phyloP scores from a whole-genome alignment of 2,329 filamentous ascomycete species.

The Trichoderma sp. region DNA sequence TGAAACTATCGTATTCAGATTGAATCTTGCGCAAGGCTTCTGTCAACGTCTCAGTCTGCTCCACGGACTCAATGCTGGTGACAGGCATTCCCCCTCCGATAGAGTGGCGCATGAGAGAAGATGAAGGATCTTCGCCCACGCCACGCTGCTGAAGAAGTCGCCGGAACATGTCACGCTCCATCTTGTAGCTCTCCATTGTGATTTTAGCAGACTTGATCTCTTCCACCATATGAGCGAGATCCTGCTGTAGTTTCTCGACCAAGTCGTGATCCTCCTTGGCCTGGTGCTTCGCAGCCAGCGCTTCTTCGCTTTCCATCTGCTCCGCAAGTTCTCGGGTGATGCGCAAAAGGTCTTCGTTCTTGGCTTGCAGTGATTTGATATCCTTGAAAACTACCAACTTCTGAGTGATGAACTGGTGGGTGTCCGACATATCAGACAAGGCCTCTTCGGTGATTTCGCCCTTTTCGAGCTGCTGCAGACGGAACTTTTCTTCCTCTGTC shows the following conservation, averaged over 20 bases:
- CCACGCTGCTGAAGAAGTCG: slow-evolving; percentile 80
- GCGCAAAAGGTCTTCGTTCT: slow-evolving; percentile 81
- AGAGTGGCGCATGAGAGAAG: slow-evolving; percentile 71
- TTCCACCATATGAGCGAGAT: slow-evolving; percentile 75
- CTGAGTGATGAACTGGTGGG: slow-evolving; percentile 84
- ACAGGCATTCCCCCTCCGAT: slow-evolving; percentile 62
- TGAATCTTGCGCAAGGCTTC: slow-evolving; percentile 85
- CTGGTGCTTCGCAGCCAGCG: slow-evolving; percentile 65
- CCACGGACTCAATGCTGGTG: slow-evolving; percentile 58
- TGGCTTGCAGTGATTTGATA: slow-evolving; percentile 78
- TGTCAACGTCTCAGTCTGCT: slow-evolving; percentile 64
- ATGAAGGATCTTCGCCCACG: slow-evolving; percentile 56
- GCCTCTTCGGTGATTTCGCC: slow-evolving; percentile 73
- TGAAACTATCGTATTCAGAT: slow-evolving; percentile 83
- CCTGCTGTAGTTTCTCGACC: slow-evolving; percentile 70
- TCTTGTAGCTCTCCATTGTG: slow-evolving; percentile 89
- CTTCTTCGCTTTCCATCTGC: slow-evolving; percentile 89
- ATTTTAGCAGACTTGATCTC: slow-evolving; percentile 80
- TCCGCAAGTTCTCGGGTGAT: slow-evolving; percentile 84
- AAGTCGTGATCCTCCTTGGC: slow-evolving; percentile 68
- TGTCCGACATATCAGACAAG: slow-evolving; percentile 75
- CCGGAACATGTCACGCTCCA: slow-evolving; percentile 96
- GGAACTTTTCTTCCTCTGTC: slow-evolving; percentile 68
- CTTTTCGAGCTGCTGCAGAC: slow-evolving; percentile 75
- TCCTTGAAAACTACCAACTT: slow-evolving; percentile 89